Evolutionary conservation across 1,284 basidiomycete genomes (phyloP).

Genomic region (Lentinula novae-zelandiae): DNA sequence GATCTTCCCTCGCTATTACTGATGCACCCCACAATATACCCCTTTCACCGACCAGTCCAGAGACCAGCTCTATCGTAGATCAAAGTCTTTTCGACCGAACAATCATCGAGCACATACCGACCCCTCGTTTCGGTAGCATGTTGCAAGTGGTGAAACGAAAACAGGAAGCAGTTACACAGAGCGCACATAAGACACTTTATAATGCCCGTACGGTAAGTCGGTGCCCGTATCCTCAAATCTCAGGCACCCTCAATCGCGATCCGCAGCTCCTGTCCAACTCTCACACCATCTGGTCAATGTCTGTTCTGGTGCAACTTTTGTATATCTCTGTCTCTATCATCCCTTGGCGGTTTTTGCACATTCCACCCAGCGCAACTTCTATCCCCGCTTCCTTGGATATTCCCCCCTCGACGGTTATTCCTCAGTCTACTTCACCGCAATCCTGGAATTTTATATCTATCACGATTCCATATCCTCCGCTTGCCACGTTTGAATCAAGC

Average conservation of each 20-base stretch:
- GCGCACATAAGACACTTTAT: constrained; percentile 33
- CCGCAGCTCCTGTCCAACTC: constrained; percentile 53
- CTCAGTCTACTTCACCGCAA: constrained; percentile 20
- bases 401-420: neutral
- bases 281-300: constrained; percentile 47
- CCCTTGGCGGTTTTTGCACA: constrained; percentile 38
- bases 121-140: constrained; percentile 26
- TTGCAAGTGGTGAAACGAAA: constrained; percentile 31
- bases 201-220: constrained; percentile 39
- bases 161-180: constrained; percentile 29
- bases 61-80: constrained; percentile 8
- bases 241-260: constrained; percentile 10
- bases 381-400: constrained; percentile 16
- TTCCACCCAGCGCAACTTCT: constrained; percentile 3
- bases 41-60: constrained; percentile 31
- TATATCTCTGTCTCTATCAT: constrained; percentile 42
- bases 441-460: constrained; percentile 20
- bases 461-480: constrained; percentile 42
- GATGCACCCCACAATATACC: constrained; percentile 24
- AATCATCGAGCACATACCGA: constrained; percentile 30
- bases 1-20: neutral
- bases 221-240: constrained; percentile 9
- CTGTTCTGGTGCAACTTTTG: constrained; percentile 41
- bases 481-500: constrained; percentile 35
- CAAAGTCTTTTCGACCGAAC: constrained; percentile 22